Evolutionary conservation across 2,329 filamentous ascomycete genomes (phyloP).

Genomic region (Hymenoscyphus linearis): DNA sequence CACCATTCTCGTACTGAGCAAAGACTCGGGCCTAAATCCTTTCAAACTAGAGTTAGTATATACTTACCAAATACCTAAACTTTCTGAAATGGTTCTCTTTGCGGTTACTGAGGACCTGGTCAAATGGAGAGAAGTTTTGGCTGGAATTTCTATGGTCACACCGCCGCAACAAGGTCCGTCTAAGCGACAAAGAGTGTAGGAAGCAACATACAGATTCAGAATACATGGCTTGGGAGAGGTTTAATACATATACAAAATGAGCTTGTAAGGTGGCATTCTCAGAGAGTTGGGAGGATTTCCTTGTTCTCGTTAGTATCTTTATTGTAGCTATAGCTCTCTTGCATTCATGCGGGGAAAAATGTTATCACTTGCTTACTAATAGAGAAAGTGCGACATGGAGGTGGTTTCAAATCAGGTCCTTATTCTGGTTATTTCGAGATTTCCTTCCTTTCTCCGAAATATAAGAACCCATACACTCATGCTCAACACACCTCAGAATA

Average conservation of each 20-base stretch:
- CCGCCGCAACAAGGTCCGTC: not conserved
- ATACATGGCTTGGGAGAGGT: too few species aligned
- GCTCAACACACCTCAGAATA: slow-evolving; percentile 38
- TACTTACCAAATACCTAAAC: not conserved
- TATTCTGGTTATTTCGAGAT: not conserved
- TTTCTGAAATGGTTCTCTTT: not conserved
- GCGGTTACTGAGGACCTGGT: not conserved
- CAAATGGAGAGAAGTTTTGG: not conserved
- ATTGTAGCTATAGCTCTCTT: too few species aligned
- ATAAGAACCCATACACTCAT: not conserved
- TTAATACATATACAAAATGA: not conserved
- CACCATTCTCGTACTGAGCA: not conserved
- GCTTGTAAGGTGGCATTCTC: not conserved
- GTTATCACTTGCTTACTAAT: too few species aligned
- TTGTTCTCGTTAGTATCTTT: too few species aligned
- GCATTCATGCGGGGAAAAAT: too few species aligned
- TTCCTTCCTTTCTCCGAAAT: not conserved
- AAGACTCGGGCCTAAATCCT: not conserved
- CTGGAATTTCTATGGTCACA: not conserved
- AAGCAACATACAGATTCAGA: too few species aligned
- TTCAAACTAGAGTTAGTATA: not conserved
- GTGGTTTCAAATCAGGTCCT: too few species aligned
- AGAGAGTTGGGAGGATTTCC: too few species aligned
- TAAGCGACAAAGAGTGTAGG: not conserved
- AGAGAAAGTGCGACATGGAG: too few species aligned